Base-by-base conservation (phyloP, 2,329 filamentous ascomycete species). In the Venturia pyrina region DNA sequence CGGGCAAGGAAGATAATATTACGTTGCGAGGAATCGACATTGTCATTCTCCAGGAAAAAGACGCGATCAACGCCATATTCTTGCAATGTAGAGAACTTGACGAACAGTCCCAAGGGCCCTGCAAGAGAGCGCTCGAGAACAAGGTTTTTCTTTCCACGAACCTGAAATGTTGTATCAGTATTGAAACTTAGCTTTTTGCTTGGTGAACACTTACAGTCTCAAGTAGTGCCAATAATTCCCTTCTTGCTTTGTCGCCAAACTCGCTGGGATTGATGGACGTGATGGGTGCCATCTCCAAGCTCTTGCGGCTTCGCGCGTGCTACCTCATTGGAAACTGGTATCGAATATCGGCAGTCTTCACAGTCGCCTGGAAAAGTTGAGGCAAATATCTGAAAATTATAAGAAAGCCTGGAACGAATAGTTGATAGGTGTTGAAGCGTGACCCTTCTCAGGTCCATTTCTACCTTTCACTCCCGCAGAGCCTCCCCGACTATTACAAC, bases 51-150 rank as follows among this genome's bases (percentile, higher is more conserved):
- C 60, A 99, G 82, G 73, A 97, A 89, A 81, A 98, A 99, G 70
- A 97, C 91, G 77, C 96, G 96, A 77, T 98, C 93, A 70, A 99
- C 93, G 40, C 96, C 96, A 79, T 98, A 97, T 73, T 99, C 95
- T 75, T 98, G 91, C 19, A 97, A 84, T 11, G 90, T 93, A 28
- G 93, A 93, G 73, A 97, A 96, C 76, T 97, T 97, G 79, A 96
- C 91, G 70, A 99, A 89, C 67, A 93, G 84, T 67, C 93, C 91
- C 70, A 99, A 85, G 40, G 93, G 91, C 32, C 93, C 95, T 70
- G 93, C 92, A 71, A 99, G 83, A 72, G 88, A 88, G 77, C 89
- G 90, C 76, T 98, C 93, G 74, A 99, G 89, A 64, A 99, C 90
- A 68, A 99, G 82, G 74, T 97, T 98, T 83, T 99, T 99, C 85